Evolutionary conservation across 139 green algal genomes (phyloP).

Genomic region (Tetraselmis striata): DNA sequence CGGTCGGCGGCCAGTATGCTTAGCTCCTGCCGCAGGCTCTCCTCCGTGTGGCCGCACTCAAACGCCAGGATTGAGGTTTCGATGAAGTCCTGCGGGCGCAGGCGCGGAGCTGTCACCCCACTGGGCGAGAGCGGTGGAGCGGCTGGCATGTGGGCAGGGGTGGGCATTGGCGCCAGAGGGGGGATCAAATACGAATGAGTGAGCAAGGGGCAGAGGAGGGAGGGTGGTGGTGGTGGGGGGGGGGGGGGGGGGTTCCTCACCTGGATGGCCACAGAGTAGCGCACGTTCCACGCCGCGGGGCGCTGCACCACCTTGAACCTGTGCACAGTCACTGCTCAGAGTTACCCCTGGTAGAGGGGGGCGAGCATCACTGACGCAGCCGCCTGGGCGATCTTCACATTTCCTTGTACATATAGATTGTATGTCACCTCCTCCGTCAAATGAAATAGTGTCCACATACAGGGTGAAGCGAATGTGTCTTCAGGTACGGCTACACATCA

Average conservation of each 20-base stretch:
- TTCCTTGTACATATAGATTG: neutral
- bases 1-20: neutral
- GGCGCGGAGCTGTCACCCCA: neutral
- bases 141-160: neutral
- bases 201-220: neutral
- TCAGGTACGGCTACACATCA: neutral
- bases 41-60: slow-evolving; percentile 1
- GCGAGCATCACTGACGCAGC: no score
- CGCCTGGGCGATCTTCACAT: no score
- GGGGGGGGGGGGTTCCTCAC: neutral
- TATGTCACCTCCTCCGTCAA: neutral
- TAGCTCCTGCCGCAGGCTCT: neutral
- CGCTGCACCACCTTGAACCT: slow-evolving; percentile 3
- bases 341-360: no score
- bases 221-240: neutral
- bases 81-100: slow-evolving; percentile 1
- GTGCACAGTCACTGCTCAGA: no score
- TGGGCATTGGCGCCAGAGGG: neutral
- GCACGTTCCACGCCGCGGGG: slow-evolving; percentile 2
- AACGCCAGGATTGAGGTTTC: neutral
- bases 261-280: slow-evolving; percentile 3
- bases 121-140: neutral
- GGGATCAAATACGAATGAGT: neutral
- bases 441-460: no score
- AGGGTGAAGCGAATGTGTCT: neutral